These are phyloP conservation scores for Microsporum canis DNA, from an alignment of 2,329 filamentous ascomycete species.

Conservation along the genomic window DNA sequence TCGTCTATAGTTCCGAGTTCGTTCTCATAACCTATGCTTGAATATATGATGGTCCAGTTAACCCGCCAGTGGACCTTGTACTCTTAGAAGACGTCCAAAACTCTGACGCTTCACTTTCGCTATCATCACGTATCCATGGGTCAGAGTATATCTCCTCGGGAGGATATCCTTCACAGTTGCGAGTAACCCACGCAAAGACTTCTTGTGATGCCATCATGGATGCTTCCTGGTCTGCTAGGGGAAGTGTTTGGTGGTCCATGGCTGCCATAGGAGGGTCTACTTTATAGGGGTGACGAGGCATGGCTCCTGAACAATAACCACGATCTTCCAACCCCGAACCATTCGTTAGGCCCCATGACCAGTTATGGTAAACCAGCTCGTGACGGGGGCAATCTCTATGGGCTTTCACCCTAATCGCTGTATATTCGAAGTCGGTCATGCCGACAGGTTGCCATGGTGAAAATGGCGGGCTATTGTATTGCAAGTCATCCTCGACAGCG, in stretches of 20 bases:
- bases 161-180: slow-evolving; percentile 13
- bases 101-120: slow-evolving; percentile 7
- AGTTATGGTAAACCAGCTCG: slow-evolving; percentile 2
- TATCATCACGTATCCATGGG: slow-evolving; percentile 13
- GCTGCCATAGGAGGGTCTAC: neutral
- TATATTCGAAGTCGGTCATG: neutral
- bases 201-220: slow-evolving; percentile 14
- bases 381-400: neutral
- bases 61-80: neutral
- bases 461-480: slow-evolving; percentile 8
- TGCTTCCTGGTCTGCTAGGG: slow-evolving; percentile 6
- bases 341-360: neutral
- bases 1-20: slow-evolving; percentile 8
- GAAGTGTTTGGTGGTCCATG: neutral
- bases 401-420: neutral
- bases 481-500: slow-evolving; percentile 7
- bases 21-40: neutral
- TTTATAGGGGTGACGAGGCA: neutral
- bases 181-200: slow-evolving; percentile 15
- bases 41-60: neutral
- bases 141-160: slow-evolving; percentile 15
- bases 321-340: neutral
- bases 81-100: neutral
- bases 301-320: neutral
- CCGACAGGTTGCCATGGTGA: slow-evolving; percentile 5